These are phyloP conservation scores for Musa balbisiana DNA, from an alignment of 202 grass and related monocot genomes.

Conservation along the genomic window DNA sequence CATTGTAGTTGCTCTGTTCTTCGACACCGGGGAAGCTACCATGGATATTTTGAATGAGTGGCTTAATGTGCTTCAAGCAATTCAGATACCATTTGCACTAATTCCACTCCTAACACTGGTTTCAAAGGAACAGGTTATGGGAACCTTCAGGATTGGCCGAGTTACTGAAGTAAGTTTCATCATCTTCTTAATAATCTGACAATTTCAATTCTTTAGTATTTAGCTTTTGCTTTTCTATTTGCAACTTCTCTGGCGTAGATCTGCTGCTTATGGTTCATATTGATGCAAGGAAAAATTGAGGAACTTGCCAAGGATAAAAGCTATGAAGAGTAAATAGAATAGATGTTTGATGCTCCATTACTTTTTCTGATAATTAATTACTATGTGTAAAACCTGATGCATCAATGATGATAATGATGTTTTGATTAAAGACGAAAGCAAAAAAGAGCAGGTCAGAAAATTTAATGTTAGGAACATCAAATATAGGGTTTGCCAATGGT, in stretches of 20 bases:
- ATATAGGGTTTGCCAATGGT: too few species aligned
- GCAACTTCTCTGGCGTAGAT: not conserved
- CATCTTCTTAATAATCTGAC: not conserved
- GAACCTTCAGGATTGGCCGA: not conserved
- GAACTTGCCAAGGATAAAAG: too few species aligned
- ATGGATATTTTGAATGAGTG: conserved; percentile 6
- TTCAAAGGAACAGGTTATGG: not conserved
- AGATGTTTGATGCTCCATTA: too few species aligned
- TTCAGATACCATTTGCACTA: conserved; percentile 2
- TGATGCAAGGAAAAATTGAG: too few species aligned
- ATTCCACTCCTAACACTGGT: conserved; percentile 1
- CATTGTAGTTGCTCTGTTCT: not conserved
- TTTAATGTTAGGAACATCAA: too few species aligned
- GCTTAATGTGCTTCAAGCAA: conserved; percentile 5
- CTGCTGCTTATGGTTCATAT: too few species aligned
- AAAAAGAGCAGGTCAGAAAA: too few species aligned
- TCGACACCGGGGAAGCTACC: not conserved
- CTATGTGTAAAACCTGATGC: too few species aligned
- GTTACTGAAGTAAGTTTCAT: not conserved
- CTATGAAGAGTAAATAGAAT: too few species aligned
- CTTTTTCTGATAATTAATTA: too few species aligned
- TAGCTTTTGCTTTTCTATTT: not conserved
- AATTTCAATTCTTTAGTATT: not conserved
- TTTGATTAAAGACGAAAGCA: too few species aligned
- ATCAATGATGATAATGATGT: too few species aligned